These are phyloP conservation scores for Neurospora cerealis DNA, from an alignment of 495 filamentous ascomycete species.

Conservation along the genomic window DNA sequence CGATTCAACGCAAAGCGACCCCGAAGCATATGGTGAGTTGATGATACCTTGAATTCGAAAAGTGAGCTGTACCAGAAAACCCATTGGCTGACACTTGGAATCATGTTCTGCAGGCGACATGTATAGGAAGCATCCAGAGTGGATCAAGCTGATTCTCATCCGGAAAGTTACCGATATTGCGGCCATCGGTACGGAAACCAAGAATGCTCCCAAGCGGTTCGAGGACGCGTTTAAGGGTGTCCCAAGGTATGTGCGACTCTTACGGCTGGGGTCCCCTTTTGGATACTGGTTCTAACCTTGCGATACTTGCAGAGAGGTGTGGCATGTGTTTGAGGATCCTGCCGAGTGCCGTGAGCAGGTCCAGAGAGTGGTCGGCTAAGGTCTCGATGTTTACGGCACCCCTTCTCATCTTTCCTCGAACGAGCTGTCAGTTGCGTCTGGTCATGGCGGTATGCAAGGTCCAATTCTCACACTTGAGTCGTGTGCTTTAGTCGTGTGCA, in stretches of 20 bases:
- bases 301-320: slow-evolving; percentile 36
- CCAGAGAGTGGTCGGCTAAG: slow-evolving; percentile 19
- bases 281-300: not conserved
- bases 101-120: slow-evolving; percentile 17
- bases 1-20: slow-evolving; percentile 85
- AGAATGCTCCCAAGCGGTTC: slow-evolving; percentile 67
- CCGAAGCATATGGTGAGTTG: slow-evolving; percentile 73
- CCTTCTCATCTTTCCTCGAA: not conserved
- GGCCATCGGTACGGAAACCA: slow-evolving; percentile 52
- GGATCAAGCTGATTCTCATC: slow-evolving; percentile 75
- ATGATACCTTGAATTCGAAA: not conserved
- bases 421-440: not conserved
- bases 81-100: not conserved
- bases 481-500: not conserved
- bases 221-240: slow-evolving; percentile 73
- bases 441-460: not conserved
- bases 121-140: slow-evolving; percentile 46
- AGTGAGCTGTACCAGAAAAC: not conserved
- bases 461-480: not conserved
- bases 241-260: slow-evolving; percentile 26
- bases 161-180: slow-evolving; percentile 72
- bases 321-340: slow-evolving; percentile 73
- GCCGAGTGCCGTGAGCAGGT: slow-evolving; percentile 44
- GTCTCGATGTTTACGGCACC: not conserved
- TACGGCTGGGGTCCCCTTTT: not conserved